These are phyloP conservation scores for Tolypocladium endophyticum DNA, from an alignment of 2,329 filamentous ascomycete species.

Conservation along the genomic window DNA sequence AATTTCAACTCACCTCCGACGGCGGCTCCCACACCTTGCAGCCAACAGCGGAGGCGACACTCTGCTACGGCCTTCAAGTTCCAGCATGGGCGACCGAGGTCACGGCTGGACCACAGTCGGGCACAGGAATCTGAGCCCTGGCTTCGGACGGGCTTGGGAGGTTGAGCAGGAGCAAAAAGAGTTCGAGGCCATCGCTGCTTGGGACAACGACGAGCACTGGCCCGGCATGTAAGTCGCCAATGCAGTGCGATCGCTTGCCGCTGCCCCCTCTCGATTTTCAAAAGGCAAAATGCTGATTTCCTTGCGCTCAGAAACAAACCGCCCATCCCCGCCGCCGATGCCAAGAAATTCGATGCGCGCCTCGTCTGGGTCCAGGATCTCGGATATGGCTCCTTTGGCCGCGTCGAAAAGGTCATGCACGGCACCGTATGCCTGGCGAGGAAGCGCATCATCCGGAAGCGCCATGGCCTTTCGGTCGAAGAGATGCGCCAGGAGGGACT, in stretches of 20 bases:
- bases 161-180: conserved; percentile 19
- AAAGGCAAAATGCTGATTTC: background rate
- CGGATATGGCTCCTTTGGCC: conserved; percentile 31
- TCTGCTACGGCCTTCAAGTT: background rate
- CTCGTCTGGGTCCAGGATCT: conserved; percentile 23
- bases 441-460: conserved; percentile 28
- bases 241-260: background rate
- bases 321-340: conserved; percentile 17
- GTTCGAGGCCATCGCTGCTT: conserved; percentile 17
- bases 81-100: conserved; percentile 17
- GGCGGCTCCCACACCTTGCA: background rate
- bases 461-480: conserved; percentile 24
- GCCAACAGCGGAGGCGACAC: background rate
- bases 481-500: conserved; percentile 32
- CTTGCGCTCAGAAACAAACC: conserved; percentile 15
- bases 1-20: background rate
- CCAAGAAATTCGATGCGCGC: conserved; percentile 22
- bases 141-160: conserved; percentile 13
- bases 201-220: conserved; percentile 22
- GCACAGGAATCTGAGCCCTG: conserved; percentile 10
- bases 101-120: conserved; percentile 23
- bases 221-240: conserved; percentile 18
- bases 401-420: conserved; percentile 32
- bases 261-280: background rate
- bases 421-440: conserved; percentile 31